Base-by-base conservation (phyloP, 1,139 yeast genomes). In the Magnusiomyces clavatus region DNA sequence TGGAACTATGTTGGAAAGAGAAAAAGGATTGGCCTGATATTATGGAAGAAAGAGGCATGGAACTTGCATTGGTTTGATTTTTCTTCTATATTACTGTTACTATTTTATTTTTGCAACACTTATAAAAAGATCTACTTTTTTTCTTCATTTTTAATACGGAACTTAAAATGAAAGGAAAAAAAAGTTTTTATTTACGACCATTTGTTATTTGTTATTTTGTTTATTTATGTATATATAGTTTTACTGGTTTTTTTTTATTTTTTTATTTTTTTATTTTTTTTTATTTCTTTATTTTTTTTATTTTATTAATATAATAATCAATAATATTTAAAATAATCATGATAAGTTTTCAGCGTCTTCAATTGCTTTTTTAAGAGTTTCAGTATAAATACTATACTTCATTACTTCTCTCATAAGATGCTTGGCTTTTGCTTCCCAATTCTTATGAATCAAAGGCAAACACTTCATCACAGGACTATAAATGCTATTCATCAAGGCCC, bases 1-100 rank as follows among this genome's bases (percentile, higher is more conserved):
- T 79, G 74, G 68, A 65, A 43, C 62, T 76, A 57, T 77, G 81
- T 60, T 79, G 83, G 83, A 52, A 56, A 3, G 52, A 54, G 2
- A 60, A 57, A 14, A 52, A 54, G 36, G 57, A 64, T 0, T 65
- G 69, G 68, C 56, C 61, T 2, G 63, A 68, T 16, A 53, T 67
- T 6, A 57, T 68, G 56, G 62, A 59, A 20, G 63, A 61, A 36
- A 57, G 54, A 19, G 64, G 64, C 0, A 60, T 63, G 60, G 62
- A 61, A 14, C 48, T 64, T 38, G 67, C 62, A 6, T 53, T 65
- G 39, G 61, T 64, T n/a, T 64, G 54, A 51, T 16, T 13, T 39
- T n/a, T 13, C 4, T 24, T 24, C 8, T 24, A 5, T 24, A 24
- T 24, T 24, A 24, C 8, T 24, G 8, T 24, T 24, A 4, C 8